Evolutionary conservation across 2,329 filamentous ascomycete genomes (phyloP).

Genomic region (Neophaeococcomyces mojaviensis): DNA sequence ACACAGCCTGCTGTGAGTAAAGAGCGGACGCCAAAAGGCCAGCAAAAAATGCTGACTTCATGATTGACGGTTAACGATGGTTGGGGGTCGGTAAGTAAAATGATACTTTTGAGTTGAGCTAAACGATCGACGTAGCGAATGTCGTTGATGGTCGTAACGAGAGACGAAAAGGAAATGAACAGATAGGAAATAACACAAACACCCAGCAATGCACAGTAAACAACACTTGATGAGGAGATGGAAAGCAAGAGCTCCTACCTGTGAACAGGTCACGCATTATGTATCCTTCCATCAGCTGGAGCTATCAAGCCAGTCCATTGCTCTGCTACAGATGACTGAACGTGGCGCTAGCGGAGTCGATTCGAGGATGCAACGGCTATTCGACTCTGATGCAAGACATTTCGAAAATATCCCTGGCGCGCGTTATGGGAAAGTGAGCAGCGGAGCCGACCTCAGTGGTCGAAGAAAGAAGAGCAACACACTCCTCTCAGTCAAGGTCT

Average conservation of each 20-base stretch:
- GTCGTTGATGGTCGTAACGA: slow-evolving; percentile 4
- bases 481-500: background rate
- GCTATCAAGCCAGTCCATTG: background rate
- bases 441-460: background rate
- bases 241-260: background rate
- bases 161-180: slow-evolving; percentile 1
- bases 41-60: slow-evolving; percentile 21
- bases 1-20: slow-evolving; percentile 40
- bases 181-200: background rate
- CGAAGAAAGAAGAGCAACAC: background rate
- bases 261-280: slow-evolving; percentile 3
- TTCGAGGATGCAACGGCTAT: background rate
- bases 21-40: slow-evolving; percentile 41
- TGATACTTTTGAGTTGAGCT: background rate
- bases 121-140: background rate
- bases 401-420: slow-evolving; percentile 2
- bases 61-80: slow-evolving; percentile 12
- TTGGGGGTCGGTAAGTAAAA: background rate
- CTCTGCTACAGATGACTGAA: background rate
- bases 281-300: slow-evolving; percentile 1
- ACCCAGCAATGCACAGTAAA: slow-evolving; percentile 5
- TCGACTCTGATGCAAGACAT: slow-evolving; percentile 4
- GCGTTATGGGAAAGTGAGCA: slow-evolving; percentile 5
- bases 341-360: background rate
- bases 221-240: slow-evolving; percentile 3